These are phyloP conservation scores for Alternaria panax DNA, from an alignment of 2,329 filamentous ascomycete genomes.

Conservation along the genomic window DNA sequence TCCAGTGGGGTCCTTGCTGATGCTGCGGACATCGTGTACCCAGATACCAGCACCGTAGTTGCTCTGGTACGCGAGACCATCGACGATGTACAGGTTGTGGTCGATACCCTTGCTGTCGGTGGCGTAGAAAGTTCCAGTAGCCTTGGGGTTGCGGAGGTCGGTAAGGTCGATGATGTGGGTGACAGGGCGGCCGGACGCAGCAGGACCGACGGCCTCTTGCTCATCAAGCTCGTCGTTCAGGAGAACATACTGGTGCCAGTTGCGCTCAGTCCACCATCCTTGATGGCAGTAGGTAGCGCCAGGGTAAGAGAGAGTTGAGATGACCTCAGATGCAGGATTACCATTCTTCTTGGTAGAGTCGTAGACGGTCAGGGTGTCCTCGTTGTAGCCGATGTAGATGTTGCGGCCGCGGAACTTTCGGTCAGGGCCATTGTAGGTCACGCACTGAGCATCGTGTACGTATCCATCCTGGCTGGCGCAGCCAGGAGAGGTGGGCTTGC, in stretches of 20 bases:
- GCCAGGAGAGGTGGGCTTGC: slow-evolving; percentile 61
- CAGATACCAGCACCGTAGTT: slow-evolving; percentile 53
- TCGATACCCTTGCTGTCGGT: slow-evolving; percentile 49
- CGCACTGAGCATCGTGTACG: slow-evolving; percentile 67
- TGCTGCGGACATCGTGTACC: slow-evolving; percentile 51
- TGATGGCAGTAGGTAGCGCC: slow-evolving; percentile 66
- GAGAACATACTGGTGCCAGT: slow-evolving; percentile 45
- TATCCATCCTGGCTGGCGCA: slow-evolving; percentile 64
- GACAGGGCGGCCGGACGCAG: slow-evolving; percentile 41
- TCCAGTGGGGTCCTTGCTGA: slow-evolving; percentile 50
- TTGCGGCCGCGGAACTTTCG: slow-evolving; percentile 57
- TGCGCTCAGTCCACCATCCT: slow-evolving; percentile 60
- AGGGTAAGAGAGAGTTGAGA: slow-evolving; percentile 62
- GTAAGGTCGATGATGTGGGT: slow-evolving; percentile 48
- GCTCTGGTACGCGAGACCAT: slow-evolving; percentile 52
- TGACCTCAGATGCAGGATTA: slow-evolving; percentile 63
- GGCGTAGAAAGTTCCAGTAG: slow-evolving; percentile 53
- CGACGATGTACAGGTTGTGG: slow-evolving; percentile 56
- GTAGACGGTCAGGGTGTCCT: slow-evolving; percentile 60
- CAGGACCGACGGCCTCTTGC: slow-evolving; percentile 36
- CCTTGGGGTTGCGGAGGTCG: slow-evolving; percentile 45
- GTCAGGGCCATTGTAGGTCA: slow-evolving; percentile 62
- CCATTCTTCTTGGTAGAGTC: slow-evolving; percentile 62
- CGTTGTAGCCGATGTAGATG: slow-evolving; percentile 66
- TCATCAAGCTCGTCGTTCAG: slow-evolving; percentile 48